phyloP scores from a whole-genome alignment of 148 eudicot species.

The Agrostemma githago region DNA sequence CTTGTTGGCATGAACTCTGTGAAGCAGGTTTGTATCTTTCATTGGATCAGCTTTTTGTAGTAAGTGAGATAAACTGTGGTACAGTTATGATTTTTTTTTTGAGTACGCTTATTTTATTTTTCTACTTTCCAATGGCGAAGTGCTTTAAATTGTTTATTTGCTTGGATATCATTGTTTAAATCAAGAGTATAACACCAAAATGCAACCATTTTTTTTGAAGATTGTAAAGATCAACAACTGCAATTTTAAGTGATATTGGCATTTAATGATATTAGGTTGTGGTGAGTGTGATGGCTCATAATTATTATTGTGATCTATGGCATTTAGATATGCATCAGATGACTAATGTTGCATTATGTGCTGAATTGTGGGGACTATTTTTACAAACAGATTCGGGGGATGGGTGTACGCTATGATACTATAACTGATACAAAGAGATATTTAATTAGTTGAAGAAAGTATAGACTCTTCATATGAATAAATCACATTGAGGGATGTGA shows the following conservation, averaged over 20 bases:
- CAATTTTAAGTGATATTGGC: background rate
- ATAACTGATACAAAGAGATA: background rate
- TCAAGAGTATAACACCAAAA: background rate
- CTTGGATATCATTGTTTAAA: background rate
- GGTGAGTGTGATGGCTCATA: background rate
- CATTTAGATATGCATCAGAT: background rate
- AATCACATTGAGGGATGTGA: background rate
- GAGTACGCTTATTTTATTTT: background rate
- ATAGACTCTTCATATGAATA: background rate
- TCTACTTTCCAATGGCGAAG: background rate
- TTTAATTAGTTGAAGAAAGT: background rate
- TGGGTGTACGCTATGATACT: background rate
- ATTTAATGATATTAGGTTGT: background rate
- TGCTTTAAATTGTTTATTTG: background rate
- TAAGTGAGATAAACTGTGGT: background rate
- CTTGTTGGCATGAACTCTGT: constrained; percentile 96
- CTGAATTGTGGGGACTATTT: background rate
- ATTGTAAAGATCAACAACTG: background rate
- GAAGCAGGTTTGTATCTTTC: constrained; percentile 48
- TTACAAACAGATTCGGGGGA: background rate
- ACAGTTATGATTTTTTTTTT: background rate
- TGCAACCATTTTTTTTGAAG: background rate
- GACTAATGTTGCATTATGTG: background rate
- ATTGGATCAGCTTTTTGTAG: background rate
- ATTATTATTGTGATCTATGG: background rate